Evolutionary conservation across 345 rosid species (phyloP).

Genomic region (Reutealis trisperma): DNA sequence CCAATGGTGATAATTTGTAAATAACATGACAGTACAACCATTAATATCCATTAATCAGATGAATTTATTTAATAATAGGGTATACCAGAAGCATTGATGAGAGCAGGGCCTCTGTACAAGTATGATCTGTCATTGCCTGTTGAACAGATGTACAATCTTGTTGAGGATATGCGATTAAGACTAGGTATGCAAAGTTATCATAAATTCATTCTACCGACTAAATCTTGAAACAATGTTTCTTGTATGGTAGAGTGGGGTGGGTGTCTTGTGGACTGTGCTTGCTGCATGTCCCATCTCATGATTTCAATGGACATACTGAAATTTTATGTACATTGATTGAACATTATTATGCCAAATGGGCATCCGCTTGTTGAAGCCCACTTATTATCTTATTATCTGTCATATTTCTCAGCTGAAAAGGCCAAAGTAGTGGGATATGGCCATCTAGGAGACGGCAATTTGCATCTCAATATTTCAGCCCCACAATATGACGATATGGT

Average conservation of each 20-base stretch:
- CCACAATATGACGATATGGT: constrained; percentile 65
- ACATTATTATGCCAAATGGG: neutral
- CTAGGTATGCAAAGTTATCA: constrained; percentile 51
- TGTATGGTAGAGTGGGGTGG: neutral
- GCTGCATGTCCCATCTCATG: neutral
- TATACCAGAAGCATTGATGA: constrained; percentile 78
- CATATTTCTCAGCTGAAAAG: constrained; percentile 50
- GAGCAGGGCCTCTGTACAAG: constrained; percentile 87
- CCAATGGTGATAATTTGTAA: neutral
- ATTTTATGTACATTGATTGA: too few relatives aligned
- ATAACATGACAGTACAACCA: neutral
- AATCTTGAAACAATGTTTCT: neutral
- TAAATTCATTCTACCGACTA: neutral
- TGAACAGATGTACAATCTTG: constrained; percentile 80
- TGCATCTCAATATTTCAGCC: constrained; percentile 87
- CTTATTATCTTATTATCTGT: neutral
- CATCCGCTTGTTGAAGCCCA: neutral
- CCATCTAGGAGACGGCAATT: constrained; percentile 93
- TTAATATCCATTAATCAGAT: constrained; percentile 4
- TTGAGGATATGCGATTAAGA: constrained; percentile 71
- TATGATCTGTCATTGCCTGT: constrained; percentile 91
- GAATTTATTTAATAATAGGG: constrained; percentile 49
- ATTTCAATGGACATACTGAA: neutral
- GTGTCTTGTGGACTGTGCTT: neutral
- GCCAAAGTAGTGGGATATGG: constrained; percentile 87